These are phyloP conservation scores for Zychaea mexicana DNA, from an alignment of 371 early-diverging fungal genomes.

Conservation along the genomic window DNA sequence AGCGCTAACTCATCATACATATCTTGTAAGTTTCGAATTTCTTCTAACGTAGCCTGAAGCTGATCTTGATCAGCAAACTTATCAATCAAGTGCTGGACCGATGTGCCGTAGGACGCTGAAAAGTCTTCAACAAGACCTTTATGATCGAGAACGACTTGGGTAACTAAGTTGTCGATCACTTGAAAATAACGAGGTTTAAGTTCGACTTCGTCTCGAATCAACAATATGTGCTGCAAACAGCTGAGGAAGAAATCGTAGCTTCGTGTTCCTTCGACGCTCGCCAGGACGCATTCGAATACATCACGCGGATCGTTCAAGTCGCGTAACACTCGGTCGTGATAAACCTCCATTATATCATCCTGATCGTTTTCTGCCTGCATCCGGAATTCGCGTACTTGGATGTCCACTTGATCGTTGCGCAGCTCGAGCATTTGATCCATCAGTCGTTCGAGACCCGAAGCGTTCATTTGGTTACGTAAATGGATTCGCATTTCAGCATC, in stretches of 20 bases:
- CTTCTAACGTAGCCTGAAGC: conserved; percentile 66
- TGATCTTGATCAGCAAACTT: conserved; percentile 86
- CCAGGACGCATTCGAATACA: conserved; percentile 76
- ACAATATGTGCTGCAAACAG: conserved; percentile 73
- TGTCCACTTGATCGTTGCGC: conserved; percentile 67
- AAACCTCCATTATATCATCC: conserved; percentile 76
- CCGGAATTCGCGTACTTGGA: conserved; percentile 76
- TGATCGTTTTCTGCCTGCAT: conserved; percentile 77
- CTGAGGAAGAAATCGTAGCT: conserved; percentile 81
- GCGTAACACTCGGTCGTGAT: conserved; percentile 73
- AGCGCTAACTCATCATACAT: conserved; percentile 43
- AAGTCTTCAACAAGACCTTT: conserved; percentile 74
- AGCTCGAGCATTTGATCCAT: conserved; percentile 73
- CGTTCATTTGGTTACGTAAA: conserved; percentile 76
- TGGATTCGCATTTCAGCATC: conserved; percentile 80
- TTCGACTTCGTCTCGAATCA: conserved; percentile 69
- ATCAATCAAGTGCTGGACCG: conserved; percentile 75
- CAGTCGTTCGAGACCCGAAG: conserved; percentile 72
- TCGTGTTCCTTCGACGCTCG: conserved; percentile 73
- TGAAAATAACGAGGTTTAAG: conserved; percentile 74
- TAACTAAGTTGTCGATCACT: conserved; percentile 77
- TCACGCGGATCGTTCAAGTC: conserved; percentile 83
- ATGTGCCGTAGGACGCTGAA: conserved; percentile 59
- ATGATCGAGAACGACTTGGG: conserved; percentile 83
- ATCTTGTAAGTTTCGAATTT: conserved; percentile 60